Evolutionary conservation across 2,329 filamentous ascomycete species (phyloP).

Genomic region (Didymella arachidicola): DNA sequence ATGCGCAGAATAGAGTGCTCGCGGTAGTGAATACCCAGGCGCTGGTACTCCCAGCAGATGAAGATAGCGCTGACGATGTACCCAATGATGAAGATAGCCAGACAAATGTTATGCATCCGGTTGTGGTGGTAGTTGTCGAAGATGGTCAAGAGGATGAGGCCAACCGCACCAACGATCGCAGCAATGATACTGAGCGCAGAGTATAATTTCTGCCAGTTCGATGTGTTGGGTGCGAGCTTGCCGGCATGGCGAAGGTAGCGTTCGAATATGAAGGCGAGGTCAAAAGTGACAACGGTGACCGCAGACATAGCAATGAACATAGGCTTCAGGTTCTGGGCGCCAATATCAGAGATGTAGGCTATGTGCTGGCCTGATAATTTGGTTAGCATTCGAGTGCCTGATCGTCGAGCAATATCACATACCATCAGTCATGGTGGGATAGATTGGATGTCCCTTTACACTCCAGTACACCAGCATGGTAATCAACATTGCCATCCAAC

Average conservation of each 20-base stretch:
- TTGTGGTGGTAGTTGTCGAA: conserved; percentile 81
- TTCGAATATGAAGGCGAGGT: conserved; percentile 80
- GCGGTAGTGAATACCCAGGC: conserved; percentile 80
- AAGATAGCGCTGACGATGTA: conserved; percentile 87
- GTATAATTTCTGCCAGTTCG: conserved; percentile 68
- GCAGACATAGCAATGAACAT: conserved; percentile 77
- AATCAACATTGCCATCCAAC: conserved; percentile 67
- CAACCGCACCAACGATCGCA: conserved; percentile 77
- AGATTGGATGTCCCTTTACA: conserved; percentile 63
- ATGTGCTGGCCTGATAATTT: conserved; percentile 59
- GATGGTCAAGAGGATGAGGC: conserved; percentile 82
- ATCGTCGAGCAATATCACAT: not conserved
- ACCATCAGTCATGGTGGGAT: conserved; percentile 64
- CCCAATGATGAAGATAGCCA: conserved; percentile 83
- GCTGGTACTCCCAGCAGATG: conserved; percentile 89
- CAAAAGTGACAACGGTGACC: conserved; percentile 79
- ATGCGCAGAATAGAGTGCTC: conserved; percentile 74
- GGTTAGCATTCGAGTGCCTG: not conserved
- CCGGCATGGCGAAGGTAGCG: conserved; percentile 85
- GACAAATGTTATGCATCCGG: conserved; percentile 74
- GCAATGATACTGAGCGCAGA: conserved; percentile 69
- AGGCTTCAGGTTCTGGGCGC: conserved; percentile 71
- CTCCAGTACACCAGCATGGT: conserved; percentile 76
- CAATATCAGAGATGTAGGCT: conserved; percentile 75
- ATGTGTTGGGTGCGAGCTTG: conserved; percentile 77